Base-by-base conservation (phyloP, 768 basidiomycete species). In the Lactarius tabidus region DNA sequence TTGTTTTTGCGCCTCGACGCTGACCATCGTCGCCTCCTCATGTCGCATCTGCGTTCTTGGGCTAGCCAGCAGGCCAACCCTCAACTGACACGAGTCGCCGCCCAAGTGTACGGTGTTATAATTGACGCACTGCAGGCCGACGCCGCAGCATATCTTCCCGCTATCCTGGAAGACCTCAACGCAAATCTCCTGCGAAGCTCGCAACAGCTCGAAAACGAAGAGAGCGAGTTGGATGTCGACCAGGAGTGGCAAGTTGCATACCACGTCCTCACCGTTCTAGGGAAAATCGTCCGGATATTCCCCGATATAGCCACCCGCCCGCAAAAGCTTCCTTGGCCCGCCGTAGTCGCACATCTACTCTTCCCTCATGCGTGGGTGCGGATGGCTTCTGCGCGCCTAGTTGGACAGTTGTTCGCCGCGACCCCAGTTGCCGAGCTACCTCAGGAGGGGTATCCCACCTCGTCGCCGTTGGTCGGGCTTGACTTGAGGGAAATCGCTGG, bases 321-420 rank as follows among this genome's bases (percentile, higher is more conserved):
- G 10, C 80, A 79, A 48, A 78, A 74, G 62, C 77, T 91, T 1
- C 73, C 80, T 1, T 96, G 95, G 94, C 70, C 76, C 12, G 72
- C 79, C 1, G 80, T 97, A 48, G 78, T 84, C 28, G 70, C 78
- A 0, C 87, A 90, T 70, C 83, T 98, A 3, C 79, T 90, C 2
- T 98, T 89, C 77, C 95, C 95, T 6, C 97, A 99, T 74, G 85
- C 92, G 5, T 98, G 95, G 96, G 94, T 97, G 0, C 88, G 95
- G 48, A 86, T 85, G 6, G 89, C 88, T 1, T 82, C 94, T 1
- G 88, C 88, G 64, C 82, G 92, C 62, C 79, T 94, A 15, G 74
- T 97, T 3, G 93, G 93, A 20, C 71, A 81, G 26, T 77, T 94
- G 6, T 94, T 90, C 73, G 75, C 82, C 6, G 79, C 82, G 3